Conservation (phyloP, 805 yeast genomes). For the Helenozyma baotianmanensis region DNA sequence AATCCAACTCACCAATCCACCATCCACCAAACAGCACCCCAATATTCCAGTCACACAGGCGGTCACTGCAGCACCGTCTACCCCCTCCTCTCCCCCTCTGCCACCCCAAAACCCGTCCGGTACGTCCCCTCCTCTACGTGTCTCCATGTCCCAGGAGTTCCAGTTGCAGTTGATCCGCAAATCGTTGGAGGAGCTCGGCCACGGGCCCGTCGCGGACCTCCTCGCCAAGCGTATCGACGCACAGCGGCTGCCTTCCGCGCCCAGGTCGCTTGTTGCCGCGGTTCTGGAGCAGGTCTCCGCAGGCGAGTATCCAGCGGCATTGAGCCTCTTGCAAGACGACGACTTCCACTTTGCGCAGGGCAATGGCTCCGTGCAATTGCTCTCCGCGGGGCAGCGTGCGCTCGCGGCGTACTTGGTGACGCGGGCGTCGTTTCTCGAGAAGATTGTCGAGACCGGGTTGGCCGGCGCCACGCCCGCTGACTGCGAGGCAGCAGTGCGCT, state of each 20-base stretch:
- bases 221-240: conserved; percentile 9
- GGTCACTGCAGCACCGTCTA: no score
- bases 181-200: conserved; percentile 29
- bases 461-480: not conserved
- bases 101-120: no score
- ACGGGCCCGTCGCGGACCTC: conserved; percentile 20
- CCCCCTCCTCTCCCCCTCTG: no score
- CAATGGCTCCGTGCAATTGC: not conserved
- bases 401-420: conserved; percentile 8
- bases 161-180: conserved; percentile 27
- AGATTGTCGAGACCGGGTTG: conserved; percentile 3
- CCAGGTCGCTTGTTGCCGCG: not conserved
- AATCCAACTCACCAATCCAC: no score
- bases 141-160: conserved; percentile 19
- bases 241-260: not conserved
- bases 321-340: not conserved
- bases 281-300: conserved; percentile 1
- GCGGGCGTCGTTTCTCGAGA: conserved; percentile 9
- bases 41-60: no score
- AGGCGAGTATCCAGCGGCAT: conserved; percentile 5
- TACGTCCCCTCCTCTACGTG: no score
- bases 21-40: no score
- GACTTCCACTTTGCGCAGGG: not conserved
- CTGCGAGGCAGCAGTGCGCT: conserved; percentile 2
- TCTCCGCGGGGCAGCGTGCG: not conserved